Evolutionary conservation across 768 basidiomycete genomes (phyloP), one percentile per base, ranked within the genome.

Genomic region (Leucosporidium creatinivorum): DNA sequence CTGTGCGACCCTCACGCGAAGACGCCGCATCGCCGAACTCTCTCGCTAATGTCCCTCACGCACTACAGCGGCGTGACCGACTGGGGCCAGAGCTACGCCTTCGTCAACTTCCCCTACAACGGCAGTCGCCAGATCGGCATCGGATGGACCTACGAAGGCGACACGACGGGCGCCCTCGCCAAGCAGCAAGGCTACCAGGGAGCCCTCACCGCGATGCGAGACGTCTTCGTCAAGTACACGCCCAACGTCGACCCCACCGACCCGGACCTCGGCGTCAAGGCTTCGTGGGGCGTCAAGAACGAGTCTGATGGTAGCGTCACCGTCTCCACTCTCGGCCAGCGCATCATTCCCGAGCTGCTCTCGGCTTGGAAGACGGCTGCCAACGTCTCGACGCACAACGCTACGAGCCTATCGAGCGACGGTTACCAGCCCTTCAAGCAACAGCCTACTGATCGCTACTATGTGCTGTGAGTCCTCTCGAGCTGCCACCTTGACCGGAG

Each of bases 121-220:
- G 58, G 54, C 18, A 57, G 51, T 25, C 66, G 72, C 2, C 58
- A 61, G 9, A 66, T 73, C 18, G 10, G 62, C 8, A 50, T 70
- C 28, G 73, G 73, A 18, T 74, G 73, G 73, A 74, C 72, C 10
- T 74, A 73, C 54, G 73, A 70, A 28, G 70, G 67, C 54, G 73
- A 74, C 44, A 67, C 59, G 36, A 54, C 56, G 12, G n/a, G 67
- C n/a, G 70, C 48, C 15, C 62, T 74, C n/a, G 65, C 68, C 0
- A 65, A 51, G 19, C 73, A 72, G 49, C 30, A 51, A 47, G 73
- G 72, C 6, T 72, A 69, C 59, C 71, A 72, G 25, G 65, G 67
- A 12, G 68, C 73, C 18, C 69, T 70, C 58, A 74, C 71, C 9
- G 61, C 73, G 28, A 73, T 68, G 69, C 71, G 73, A 55, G 73